These are phyloP conservation scores for Naumovozyma dairenensis DNA, from an alignment of 805 yeast species.

Conservation along the genomic window DNA sequence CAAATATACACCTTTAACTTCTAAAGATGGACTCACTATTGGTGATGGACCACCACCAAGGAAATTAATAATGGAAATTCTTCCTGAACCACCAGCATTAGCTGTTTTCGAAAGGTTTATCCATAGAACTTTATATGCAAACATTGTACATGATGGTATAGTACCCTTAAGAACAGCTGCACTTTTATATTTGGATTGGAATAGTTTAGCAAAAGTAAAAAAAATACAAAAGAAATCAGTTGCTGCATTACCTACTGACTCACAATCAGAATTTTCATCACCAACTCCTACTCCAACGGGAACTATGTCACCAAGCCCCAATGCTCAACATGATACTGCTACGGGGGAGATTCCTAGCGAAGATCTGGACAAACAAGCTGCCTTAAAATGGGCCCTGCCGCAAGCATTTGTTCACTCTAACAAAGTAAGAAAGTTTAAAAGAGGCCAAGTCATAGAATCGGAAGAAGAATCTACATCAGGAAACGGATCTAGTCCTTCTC, in stretches of 20 bases:
- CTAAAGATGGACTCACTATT: slow-evolving; percentile 19
- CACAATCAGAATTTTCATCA: slow-evolving; percentile 1
- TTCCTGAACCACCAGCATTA: slow-evolving; percentile 71
- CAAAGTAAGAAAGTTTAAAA: slow-evolving; percentile 15
- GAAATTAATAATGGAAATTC: slow-evolving; percentile 56
- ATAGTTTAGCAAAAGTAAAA: slow-evolving; percentile 49
- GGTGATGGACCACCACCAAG: slow-evolving; percentile 5
- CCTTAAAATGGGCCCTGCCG: slow-evolving; percentile 22
- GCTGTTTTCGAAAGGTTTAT: slow-evolving; percentile 50
- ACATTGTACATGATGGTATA: slow-evolving; percentile 86
- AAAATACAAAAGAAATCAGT: slow-evolving; percentile 21
- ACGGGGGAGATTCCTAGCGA: slow-evolving; percentile 22
- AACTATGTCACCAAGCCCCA: background rate
- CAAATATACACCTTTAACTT: slow-evolving; percentile 30
- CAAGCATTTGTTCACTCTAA: slow-evolving; percentile 15
- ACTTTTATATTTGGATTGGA: slow-evolving; percentile 75
- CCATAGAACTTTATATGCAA: slow-evolving; percentile 78
- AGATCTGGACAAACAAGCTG: slow-evolving; percentile 19
- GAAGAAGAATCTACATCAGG: slow-evolving; percentile 6
- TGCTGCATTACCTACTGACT: background rate
- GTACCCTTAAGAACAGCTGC: slow-evolving; percentile 92
- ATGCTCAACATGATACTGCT: background rate
- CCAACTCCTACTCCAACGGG: slow-evolving; percentile 1
- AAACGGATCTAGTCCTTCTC: slow-evolving; percentile 5
- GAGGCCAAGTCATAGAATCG: slow-evolving; percentile 17